phyloP scores from a whole-genome alignment of 495 filamentous ascomycete species.

The Podospora conica region DNA sequence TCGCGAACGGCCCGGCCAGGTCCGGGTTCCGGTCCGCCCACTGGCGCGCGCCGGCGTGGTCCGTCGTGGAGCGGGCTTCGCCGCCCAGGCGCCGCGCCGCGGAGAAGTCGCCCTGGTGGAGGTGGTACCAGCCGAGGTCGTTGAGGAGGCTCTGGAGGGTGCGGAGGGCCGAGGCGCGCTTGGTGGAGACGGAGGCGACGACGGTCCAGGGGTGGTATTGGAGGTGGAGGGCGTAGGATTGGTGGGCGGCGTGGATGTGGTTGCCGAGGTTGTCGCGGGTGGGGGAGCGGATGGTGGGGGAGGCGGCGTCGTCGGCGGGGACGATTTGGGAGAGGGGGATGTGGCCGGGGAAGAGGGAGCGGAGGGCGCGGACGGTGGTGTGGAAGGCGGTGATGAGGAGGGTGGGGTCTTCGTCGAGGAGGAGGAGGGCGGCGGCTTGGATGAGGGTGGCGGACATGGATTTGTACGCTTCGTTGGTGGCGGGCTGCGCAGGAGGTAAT shows the following conservation, averaged over 20 bases:
- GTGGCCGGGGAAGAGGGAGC: not conserved
- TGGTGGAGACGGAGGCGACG: no score
- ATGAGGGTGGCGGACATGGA: not conserved
- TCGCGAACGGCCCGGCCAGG: no score
- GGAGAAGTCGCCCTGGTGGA: not conserved
- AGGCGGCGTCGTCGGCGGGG: not conserved
- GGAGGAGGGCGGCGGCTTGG: not conserved
- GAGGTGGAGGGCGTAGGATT: not conserved
- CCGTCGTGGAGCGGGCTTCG: not conserved
- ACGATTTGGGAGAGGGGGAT: not conserved
- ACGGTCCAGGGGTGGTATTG: not conserved
- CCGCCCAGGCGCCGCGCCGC: not conserved
- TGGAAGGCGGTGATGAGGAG: not conserved
- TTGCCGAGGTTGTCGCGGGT: not conserved
- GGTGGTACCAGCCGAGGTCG: not conserved
- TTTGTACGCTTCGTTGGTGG: no score
- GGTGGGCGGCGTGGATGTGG: not conserved
- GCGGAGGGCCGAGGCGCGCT: not conserved
- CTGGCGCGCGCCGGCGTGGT: not conserved
- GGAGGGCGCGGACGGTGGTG: not conserved
- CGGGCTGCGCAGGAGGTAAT: no score
- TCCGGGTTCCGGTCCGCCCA: no score
- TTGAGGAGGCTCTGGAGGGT: not conserved
- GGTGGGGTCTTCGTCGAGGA: not conserved
- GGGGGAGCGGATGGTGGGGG: not conserved